Base-by-base conservation (phyloP, 2,329 filamentous ascomycete genomes). In the Fusarium brevicatenulatum region DNA sequence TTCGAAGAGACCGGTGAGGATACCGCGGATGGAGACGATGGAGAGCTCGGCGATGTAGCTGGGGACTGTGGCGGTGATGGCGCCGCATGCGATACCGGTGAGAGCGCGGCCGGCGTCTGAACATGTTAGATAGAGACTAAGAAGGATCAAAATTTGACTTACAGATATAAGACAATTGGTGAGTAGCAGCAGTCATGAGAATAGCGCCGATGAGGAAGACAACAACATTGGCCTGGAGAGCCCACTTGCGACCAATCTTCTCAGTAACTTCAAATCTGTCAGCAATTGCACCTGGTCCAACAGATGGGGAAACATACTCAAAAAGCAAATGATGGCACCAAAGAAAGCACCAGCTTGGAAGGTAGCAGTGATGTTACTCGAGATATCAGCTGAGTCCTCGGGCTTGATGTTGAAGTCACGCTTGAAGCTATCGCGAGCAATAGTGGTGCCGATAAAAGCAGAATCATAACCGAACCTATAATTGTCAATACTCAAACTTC, bases 11-110 rank as follows among this genome's bases (percentile, higher is more conserved):
- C 88, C 88, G 11, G 88, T 88, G 7, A 90, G 85, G 32, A 89
- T 82, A 73, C 89, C 89, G 74, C 90, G 85, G 59, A 86, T 89
- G 5, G 86, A 86, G 1, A 89, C 85, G 72, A 89, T 85, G 1
- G 90, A 89, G 60, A 88, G 86, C 77, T 92, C 90, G 15, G 89
- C 87, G 65, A 91, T 89, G 77, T 92, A 92, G 39, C 89, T 86
- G 7, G 90, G 90, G 6, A 91, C 87, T 10, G 86, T 88, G 76
- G 88, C 89, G 13, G 85, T 87, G 76, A 89, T 84, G 44, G 88
- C 78, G n/a, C 88, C 89, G 50, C 89, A 85, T 25, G 87, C 88
- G 77, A 88, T 85, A 4, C 89, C 88, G 4, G 86, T 88, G 39
- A 90, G 81, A 69, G 88, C 87, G 16, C 90, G 87, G 1, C 90